Evolutionary conservation across 1,139 yeast genomes (phyloP), one percentile per base, ranked within the genome.

Genomic region (Saccharomyces hybrid): DNA sequence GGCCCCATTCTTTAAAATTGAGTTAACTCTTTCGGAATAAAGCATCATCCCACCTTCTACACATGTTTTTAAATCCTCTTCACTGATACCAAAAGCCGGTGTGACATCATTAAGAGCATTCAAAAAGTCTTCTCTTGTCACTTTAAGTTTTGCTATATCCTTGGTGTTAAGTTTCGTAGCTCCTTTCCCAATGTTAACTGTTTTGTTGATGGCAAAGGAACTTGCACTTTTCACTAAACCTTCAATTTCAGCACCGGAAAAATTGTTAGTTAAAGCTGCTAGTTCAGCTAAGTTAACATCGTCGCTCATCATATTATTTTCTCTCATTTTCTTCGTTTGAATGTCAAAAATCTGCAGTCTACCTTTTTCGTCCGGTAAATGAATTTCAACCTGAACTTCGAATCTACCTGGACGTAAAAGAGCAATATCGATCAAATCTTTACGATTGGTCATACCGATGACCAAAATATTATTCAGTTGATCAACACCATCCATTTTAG

Each of bases 401-500:
- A 93, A 91, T 76, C 99, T 86, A 69, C 99, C 99, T 0, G 99
- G 99, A 76, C 99, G 89, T 64, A 93, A 76, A 61, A 93, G 76
- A 0, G 99, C 99, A 61, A 75, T 82, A 77, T 93, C 99, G 62
- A 93, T 95, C 74, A 93, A 80, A 73, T 93, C 99, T 66, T 84
- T 82, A 73, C 99, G 82, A 72, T 93, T 93, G 56, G 99, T 93
- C 99, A 93, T 93, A 75, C 99, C 99, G 71, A 93, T 95, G 52
- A 93, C 90, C 68, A 93, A 80, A 59, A 93, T 91, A 67, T 93
- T 93, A 73, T 93, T 93, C 61, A 93, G 77, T 70, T 91, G 98
- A 65, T 93, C 99, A 55, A 93, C 99, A 80, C 99, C 99, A 71
- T 93, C 99, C 99, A 93, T 95, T 71, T 93, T 93, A 11, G 99